Conservation (phyloP, 352 stramenopile genomes). For the Globisporangium okanoganense region DNA sequence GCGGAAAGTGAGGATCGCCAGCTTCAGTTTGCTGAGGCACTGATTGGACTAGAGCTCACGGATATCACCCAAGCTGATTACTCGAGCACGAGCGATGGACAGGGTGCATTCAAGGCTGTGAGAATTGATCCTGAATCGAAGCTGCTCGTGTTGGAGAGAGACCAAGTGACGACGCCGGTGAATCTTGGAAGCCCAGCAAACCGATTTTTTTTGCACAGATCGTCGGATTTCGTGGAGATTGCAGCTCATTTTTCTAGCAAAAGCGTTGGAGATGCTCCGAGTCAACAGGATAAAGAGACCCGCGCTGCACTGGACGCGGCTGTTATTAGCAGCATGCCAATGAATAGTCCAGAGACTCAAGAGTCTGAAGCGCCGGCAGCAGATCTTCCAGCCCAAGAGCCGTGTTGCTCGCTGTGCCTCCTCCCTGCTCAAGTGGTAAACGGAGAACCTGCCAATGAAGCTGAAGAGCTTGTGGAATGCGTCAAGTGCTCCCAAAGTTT, state of each 20-base stretch:
- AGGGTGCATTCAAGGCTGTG: background rate
- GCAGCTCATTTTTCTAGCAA: constrained; percentile 8
- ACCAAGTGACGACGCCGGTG: background rate
- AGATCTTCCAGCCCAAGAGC: constrained; percentile 2
- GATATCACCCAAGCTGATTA: background rate
- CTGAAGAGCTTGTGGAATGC: constrained; percentile 45
- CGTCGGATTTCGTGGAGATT: constrained; percentile 8
- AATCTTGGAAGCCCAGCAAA: background rate
- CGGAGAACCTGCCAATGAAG: background rate
- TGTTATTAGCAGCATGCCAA: constrained; percentile 4
- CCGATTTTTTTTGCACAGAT: constrained; percentile 9
- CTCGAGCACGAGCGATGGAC: background rate
- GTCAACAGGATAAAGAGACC: constrained; percentile 7
- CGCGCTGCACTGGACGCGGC: constrained; percentile 12
- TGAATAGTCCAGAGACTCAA: background rate
- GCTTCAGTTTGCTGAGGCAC: constrained; percentile 8
- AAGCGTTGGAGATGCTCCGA: constrained; percentile 2
- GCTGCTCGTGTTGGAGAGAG: constrained; percentile 3
- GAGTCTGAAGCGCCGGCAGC: background rate
- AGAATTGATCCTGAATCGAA: constrained; percentile 4
- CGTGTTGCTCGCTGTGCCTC: constrained; percentile 20
- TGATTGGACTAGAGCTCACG: constrained; percentile 12
- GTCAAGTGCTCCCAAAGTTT: constrained; percentile 46
- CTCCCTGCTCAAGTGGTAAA: constrained; percentile 12
- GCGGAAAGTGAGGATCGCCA: background rate